Percentiles rank a stretch among this genome's conserved stretches.
phyloP scores from a whole-genome alignment of 805 yeast species.

The Tetrapisispora fleetii region DNA sequence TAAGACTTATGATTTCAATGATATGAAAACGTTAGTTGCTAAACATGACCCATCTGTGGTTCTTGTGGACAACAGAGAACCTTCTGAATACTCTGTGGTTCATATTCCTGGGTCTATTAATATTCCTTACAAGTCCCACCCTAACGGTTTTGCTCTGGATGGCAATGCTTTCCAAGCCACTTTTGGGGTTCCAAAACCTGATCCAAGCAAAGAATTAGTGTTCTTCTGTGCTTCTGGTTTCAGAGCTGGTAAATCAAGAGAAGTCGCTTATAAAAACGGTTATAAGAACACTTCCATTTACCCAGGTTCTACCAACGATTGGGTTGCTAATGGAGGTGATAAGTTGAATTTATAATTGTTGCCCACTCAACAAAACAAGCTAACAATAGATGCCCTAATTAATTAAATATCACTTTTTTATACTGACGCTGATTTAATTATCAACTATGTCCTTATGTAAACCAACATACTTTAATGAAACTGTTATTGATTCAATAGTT shows the following conservation, averaged over 20 bases:
- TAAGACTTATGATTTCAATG: conserved; percentile 38
- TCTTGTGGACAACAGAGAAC: conserved; percentile 80
- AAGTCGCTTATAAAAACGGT: conserved; percentile 74
- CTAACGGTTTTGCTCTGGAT: conserved; percentile 70
- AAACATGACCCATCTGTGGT: conserved; percentile 37
- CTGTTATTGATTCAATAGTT: too few relatives aligned
- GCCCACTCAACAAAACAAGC: background rate
- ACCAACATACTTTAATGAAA: too few relatives aligned
- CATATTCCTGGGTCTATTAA: conserved; percentile 76
- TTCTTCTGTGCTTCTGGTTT: conserved; percentile 86
- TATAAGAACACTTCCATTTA: conserved; percentile 69
- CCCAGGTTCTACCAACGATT: conserved; percentile 73
- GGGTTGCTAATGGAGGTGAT: conserved; percentile 38
- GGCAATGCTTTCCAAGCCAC: conserved; percentile 59
- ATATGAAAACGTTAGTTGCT: conserved; percentile 37
- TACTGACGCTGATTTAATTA: too few relatives aligned
- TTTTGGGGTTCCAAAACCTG: conserved; percentile 71
- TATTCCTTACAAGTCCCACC: conserved; percentile 74
- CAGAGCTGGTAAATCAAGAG: conserved; percentile 73
- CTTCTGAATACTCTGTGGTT: conserved; percentile 58
- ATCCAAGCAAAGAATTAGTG: conserved; percentile 49
- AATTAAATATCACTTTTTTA: too few relatives aligned
- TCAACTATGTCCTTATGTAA: too few relatives aligned
- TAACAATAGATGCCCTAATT: too few relatives aligned
- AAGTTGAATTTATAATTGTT: conserved; percentile 10